phyloP scores from a whole-genome alignment of 257 asterid genomes.

The Nicotiana sylvestris region DNA sequence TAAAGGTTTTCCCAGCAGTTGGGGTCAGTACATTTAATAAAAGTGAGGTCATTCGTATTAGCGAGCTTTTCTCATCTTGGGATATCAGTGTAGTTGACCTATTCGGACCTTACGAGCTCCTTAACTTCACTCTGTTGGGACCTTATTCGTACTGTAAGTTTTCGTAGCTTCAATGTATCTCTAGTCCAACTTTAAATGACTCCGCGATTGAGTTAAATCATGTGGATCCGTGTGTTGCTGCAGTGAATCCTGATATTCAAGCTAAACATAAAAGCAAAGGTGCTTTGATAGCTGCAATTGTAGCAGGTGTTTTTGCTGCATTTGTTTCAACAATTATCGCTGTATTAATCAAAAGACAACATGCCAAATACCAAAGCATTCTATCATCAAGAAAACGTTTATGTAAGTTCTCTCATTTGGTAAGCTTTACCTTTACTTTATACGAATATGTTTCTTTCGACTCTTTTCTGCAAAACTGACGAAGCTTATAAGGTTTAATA shows the following conservation, averaged over 20 bases:
- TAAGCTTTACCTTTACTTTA: background rate
- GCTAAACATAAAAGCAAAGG: constrained; percentile 22
- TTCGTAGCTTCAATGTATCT: background rate
- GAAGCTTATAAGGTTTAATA: background rate
- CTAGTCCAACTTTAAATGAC: background rate
- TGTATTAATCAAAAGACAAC: constrained; percentile 22
- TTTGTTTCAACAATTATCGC: constrained; percentile 21
- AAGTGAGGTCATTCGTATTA: constrained; percentile 64
- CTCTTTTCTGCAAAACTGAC: background rate
- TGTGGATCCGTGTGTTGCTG: constrained; percentile 11
- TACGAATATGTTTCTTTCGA: background rate
- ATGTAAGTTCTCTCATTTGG: constrained; percentile 24
- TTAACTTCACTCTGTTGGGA: constrained; percentile 65
- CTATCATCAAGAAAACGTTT: constrained; percentile 25
- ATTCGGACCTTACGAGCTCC: constrained; percentile 91
- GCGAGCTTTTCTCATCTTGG: constrained; percentile 69
- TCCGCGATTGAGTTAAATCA: background rate
- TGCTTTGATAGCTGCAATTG: constrained; percentile 16
- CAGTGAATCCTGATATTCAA: constrained; percentile 27
- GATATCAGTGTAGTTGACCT: constrained; percentile 50
- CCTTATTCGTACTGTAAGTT: constrained; percentile 57
- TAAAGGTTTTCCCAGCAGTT: constrained; percentile 67
- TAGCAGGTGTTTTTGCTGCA: constrained; percentile 22
- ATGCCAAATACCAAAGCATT: constrained; percentile 15
- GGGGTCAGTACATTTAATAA: constrained; percentile 38